Evolutionary conservation across 2,329 filamentous ascomycete genomes (phyloP), one percentile per base, ranked within the genome.

Genomic region (Ophiosphaerella korrae): DNA sequence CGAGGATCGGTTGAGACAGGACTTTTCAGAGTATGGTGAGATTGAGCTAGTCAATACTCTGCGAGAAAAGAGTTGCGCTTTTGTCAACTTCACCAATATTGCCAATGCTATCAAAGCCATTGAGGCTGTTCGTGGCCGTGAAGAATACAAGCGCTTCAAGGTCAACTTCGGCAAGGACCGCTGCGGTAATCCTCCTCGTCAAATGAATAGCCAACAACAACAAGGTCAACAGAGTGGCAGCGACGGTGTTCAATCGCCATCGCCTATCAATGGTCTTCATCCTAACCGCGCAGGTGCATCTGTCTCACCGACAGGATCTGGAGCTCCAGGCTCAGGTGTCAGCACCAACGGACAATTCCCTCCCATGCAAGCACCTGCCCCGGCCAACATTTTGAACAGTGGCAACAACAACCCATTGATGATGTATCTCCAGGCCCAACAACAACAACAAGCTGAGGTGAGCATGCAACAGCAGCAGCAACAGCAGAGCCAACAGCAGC

Each of bases 11-110:
- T 80, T 99, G 63, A 87, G 92, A 70, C 92, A 97, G 74, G 94
- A 99, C 77, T 99, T 99, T 74, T 90, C 92, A 31, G 93, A 97
- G 73, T 97, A 90, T 67, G 94, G 94, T 60, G 94, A 99, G 77
- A 97, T 99, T 68, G 94, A 99, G 78, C 81, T 99, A 58, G 92
- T 99, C 57, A 99, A 99, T 77, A 90, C 94, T 13, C 80, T 99
- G 53, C 88, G 94, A 46, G 94, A 99, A 81, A 99, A 99, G 86
- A 97, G 92, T 79, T 99, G 94, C 74, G 94, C 94, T 0, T 99
- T 99, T 73, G 94, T 99, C 74, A 99, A 99, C 79, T 99, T 99
- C 75, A 99, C 94, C 71, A 99, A 99, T 78, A 99, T 99, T 72
- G 94, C 94, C 71, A 99, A 99, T 66, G 94, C 94, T 43, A 99